A percentile compares a stretch with the other conserved stretches of the same genome.
Conservation (phyloP, 768 basidiomycete species). For the Amanita muscaria region DNA sequence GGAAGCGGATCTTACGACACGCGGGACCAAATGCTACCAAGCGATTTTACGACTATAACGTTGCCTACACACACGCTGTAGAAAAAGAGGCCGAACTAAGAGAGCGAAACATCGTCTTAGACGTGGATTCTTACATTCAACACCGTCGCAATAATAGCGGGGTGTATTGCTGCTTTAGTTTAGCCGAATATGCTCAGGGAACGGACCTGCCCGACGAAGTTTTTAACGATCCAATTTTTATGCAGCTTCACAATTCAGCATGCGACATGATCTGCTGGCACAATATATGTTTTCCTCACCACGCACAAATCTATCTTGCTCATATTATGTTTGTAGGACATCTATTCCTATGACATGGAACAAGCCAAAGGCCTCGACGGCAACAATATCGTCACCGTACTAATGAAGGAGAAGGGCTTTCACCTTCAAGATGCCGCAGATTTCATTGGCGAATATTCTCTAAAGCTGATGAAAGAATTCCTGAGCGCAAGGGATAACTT, state of each 20-base stretch:
- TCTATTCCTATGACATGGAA: constrained; percentile 71
- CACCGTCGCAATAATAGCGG: constrained; percentile 67
- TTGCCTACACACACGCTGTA: constrained; percentile 50
- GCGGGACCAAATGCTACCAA: constrained; percentile 38
- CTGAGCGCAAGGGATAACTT: constrained; percentile 35
- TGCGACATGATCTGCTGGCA: constrained; percentile 64
- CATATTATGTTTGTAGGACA: constrained; percentile 33
- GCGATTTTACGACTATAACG: constrained; percentile 45
- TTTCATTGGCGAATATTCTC: constrained; percentile 43
- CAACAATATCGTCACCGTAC: constrained; percentile 62
- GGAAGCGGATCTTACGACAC: constrained; percentile 34
- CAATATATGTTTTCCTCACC: constrained; percentile 39
- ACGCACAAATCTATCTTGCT: not conserved
- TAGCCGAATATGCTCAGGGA: constrained; percentile 52
- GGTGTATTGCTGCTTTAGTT: constrained; percentile 51
- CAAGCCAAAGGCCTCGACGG: constrained; percentile 54
- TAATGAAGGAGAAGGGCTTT: constrained; percentile 47
- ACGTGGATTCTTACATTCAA: constrained; percentile 41
- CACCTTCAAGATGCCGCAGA: constrained; percentile 53
- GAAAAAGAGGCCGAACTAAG: constrained; percentile 55
- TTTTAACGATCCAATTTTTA: constrained; percentile 46
- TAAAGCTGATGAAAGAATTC: constrained; percentile 42
- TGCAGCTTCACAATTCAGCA: constrained; percentile 46
- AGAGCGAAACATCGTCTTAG: constrained; percentile 45
- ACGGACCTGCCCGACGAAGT: constrained; percentile 58